Base-by-base conservation (phyloP, 176 grass and related monocot genomes). In the Themeda triandra region DNA sequence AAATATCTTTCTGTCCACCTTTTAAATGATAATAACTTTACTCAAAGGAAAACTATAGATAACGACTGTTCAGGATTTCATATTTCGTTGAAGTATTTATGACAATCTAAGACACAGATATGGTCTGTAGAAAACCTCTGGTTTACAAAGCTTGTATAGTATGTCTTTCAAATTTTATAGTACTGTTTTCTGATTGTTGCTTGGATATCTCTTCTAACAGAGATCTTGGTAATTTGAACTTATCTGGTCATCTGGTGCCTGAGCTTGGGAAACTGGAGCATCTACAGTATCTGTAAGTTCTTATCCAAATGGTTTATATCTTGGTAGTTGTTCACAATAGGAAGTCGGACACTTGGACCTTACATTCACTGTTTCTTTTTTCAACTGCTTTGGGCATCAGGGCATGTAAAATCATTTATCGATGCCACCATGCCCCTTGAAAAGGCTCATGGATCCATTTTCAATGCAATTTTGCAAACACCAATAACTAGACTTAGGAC, bases 241-340 rank as follows among this genome's bases (percentile, higher is more conserved):
- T 97, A 73, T 97, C 95, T 75, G 95, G 95, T 63, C 85, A 94
- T 91, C 87, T 97, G 81, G 95, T 97, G 73, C 86, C 95, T 27
- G 90, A 97, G 42, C 90, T 97, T 85, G 95, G 90, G 7, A 94
- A 92, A 76, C 41, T 97, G 82, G 90, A 97, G 83, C 88, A 92
- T 81, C 78, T 97, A 67, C 92, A 97, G 69, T 97, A 97, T 41
- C 86, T 97, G 95, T 97, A 94, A 97, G 95, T 71, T 82, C 68
- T 81, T 66, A 62, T 19, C n/a, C 41, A 87, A 54, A 42, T 64
- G 19, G 8, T 81, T 29, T 76, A 4, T 17, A 80, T 79, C 39
- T 64, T 87, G 49, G 63, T 87, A 42, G 29, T 42, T 75, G 21
- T 78, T 68, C 48, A 18, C 13, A 49, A 56, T 69, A 29, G 17